Conservation (phyloP, 177 flowering plant genomes). For the Vitis hybrid region DNA sequence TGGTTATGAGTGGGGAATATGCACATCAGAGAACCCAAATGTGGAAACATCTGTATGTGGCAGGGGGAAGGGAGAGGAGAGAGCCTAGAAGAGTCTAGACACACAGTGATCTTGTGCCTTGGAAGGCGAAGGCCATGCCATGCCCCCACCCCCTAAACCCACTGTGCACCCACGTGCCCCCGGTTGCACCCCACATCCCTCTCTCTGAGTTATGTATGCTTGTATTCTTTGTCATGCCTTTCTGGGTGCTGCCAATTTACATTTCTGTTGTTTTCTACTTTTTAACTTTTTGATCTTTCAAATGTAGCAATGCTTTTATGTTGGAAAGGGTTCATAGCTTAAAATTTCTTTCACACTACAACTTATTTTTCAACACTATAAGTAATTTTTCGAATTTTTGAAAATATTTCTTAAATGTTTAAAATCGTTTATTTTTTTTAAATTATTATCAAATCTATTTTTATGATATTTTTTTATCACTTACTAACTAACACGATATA, state of each 20-base stretch:
- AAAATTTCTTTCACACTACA: no score
- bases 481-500: no score
- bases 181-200: conserved; percentile 2
- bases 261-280: background rate
- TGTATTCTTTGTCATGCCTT: background rate
- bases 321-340: no score
- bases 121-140: background rate
- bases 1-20: background rate
- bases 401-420: no score
- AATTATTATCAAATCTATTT: no score
- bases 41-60: conserved; percentile 20
- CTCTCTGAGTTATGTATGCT: background rate
- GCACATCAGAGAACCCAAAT: conserved; percentile 15
- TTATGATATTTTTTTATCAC: no score
- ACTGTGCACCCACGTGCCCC: conserved; percentile 23
- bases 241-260: background rate
- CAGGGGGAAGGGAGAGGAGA: conserved; percentile 1
- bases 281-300: background rate
- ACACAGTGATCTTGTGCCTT: background rate
- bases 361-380: no score
- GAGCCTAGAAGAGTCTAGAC: background rate
- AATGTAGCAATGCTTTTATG: no score
- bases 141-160: background rate
- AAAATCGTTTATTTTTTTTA: no score
- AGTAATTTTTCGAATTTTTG: no score